Conservation (phyloP, 139 green algal species). For the Spirogloea muscicola region DNA sequence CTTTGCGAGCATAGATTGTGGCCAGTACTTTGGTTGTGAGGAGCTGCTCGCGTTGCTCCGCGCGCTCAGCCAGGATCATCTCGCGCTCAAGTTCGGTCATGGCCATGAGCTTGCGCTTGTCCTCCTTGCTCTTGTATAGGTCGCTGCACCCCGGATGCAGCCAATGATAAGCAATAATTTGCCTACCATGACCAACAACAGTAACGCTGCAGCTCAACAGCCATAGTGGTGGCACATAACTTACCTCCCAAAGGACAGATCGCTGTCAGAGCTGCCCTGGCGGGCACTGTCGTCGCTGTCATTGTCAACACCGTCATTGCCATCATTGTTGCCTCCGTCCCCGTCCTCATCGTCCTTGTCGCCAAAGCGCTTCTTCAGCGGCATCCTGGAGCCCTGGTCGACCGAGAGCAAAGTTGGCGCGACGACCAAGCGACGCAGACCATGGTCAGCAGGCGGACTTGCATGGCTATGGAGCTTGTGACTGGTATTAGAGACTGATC, state of each 20-base stretch:
- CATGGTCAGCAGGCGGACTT: background rate
- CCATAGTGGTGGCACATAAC: no score
- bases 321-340: background rate
- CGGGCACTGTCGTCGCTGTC: no score
- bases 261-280: slow-evolving; percentile 30
- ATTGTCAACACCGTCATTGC: slow-evolving; percentile 10
- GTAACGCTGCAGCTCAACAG: no score
- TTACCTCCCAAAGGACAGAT: slow-evolving; percentile 42
- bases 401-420: slow-evolving; percentile 5
- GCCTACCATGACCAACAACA: no score
- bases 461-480: no score
- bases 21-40: slow-evolving; percentile 10
- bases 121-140: slow-evolving; percentile 62
- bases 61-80: slow-evolving; percentile 57
- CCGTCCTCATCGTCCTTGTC: slow-evolving; percentile 25
- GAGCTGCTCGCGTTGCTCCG: slow-evolving; percentile 36
- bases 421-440: background rate
- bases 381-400: slow-evolving; percentile 37
- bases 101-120: slow-evolving; percentile 49
- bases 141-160: no score
- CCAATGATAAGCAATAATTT: no score
- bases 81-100: slow-evolving; percentile 72
- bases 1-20: background rate
- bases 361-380: slow-evolving; percentile 36
- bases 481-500: no score